These are phyloP conservation scores for Kodamaea anthophila DNA, from an alignment of 1,139 yeast species.

Conservation along the genomic window DNA sequence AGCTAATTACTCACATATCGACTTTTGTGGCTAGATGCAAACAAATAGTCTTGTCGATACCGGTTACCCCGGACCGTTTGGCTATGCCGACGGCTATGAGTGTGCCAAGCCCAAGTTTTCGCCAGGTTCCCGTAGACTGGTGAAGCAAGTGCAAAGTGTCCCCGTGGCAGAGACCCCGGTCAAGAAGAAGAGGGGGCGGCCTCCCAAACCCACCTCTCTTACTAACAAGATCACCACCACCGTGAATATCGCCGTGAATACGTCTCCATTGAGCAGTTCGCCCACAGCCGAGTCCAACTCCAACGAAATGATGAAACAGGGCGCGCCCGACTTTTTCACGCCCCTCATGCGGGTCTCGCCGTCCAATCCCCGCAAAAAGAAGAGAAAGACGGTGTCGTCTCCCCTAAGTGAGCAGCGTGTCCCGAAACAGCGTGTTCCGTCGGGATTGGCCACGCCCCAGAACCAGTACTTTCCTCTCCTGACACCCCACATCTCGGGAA, in stretches of 20 bases:
- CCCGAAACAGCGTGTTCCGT: slow-evolving; percentile 1
- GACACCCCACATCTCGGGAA: slow-evolving; percentile 24
- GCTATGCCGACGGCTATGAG: background rate
- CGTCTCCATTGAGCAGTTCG: slow-evolving; percentile 17
- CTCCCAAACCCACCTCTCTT: slow-evolving; percentile 41
- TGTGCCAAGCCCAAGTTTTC: background rate
- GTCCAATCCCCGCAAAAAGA: slow-evolving; percentile 12
- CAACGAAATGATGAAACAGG: slow-evolving; percentile 30
- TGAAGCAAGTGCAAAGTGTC: background rate
- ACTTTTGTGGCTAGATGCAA: slow-evolving; percentile 1
- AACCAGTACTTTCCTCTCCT: slow-evolving; percentile 3
- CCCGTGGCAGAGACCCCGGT: slow-evolving; percentile 12
- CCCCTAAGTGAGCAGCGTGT: slow-evolving; percentile 6
- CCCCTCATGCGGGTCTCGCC: slow-evolving; percentile 45
- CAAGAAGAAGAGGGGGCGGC: slow-evolving; percentile 42
- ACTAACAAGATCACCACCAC: slow-evolving; percentile 37
- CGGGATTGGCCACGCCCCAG: slow-evolving; percentile 1
- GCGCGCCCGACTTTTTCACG: slow-evolving; percentile 43
- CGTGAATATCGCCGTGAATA: slow-evolving; percentile 38
- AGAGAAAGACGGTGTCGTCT: slow-evolving; percentile 11
- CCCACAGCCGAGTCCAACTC: slow-evolving; percentile 32
- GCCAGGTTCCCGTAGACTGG: background rate
- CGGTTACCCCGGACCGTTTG: background rate
- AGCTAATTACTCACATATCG: slow-evolving; percentile 1
- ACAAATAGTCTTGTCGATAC: slow-evolving; percentile 3